These are phyloP conservation scores for Pseudoperonospora humuli DNA, from an alignment of 352 stramenopile genomes.

Conservation along the genomic window DNA sequence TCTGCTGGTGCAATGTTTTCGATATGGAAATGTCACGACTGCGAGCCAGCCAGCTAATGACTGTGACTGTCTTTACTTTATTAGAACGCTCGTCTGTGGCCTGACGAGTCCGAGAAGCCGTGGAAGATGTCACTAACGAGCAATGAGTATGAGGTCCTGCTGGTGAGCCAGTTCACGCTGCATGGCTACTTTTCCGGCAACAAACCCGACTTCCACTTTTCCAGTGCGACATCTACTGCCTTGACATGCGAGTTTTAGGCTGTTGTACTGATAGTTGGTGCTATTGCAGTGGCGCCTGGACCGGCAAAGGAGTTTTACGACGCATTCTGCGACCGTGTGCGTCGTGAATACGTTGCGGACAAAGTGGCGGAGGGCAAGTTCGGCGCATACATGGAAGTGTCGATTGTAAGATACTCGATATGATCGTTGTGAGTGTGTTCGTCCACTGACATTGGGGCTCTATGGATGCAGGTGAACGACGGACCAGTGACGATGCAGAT, in stretches of 20 bases:
- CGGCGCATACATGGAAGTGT: conserved; percentile 81
- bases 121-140: conserved; percentile 66
- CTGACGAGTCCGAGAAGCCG: conserved; percentile 36
- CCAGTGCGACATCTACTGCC: conserved; percentile 35
- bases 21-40: background rate
- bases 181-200: conserved; percentile 75
- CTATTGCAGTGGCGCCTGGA: conserved; percentile 45
- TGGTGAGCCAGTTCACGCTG: conserved; percentile 87
- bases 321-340: conserved; percentile 59
- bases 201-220: conserved; percentile 82
- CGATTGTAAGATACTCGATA: conserved; percentile 36
- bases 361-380: conserved; percentile 79
- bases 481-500: conserved; percentile 79
- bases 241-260: background rate
- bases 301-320: conserved; percentile 73
- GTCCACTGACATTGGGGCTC: conserved; percentile 6
- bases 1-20: conserved; percentile 39
- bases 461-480: conserved; percentile 56
- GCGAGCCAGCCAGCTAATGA: background rate
- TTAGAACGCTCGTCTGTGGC: conserved; percentile 77
- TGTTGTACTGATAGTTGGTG: background rate
- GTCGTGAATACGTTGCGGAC: conserved; percentile 40
- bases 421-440: background rate
- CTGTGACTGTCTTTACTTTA: background rate
- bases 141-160: conserved; percentile 65